Evolutionary conservation across 257 asterid genomes (phyloP).

Genomic region (Fraxinus pennsylvanica): DNA sequence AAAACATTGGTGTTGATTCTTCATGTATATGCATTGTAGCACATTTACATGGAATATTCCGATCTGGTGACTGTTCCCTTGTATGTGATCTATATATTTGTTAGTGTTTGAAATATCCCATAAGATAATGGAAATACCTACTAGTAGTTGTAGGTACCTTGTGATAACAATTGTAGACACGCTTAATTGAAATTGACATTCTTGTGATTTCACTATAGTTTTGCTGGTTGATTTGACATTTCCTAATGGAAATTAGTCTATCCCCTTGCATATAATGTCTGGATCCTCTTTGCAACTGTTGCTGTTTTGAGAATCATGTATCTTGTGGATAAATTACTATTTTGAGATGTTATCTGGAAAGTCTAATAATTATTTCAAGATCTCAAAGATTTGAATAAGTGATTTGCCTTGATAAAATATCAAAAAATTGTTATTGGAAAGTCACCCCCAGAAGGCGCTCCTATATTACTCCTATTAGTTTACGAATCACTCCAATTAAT

Average conservation of each 20-base stretch:
- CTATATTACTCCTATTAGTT: background rate
- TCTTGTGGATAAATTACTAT: background rate
- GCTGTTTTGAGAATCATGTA: background rate
- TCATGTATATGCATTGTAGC: background rate
- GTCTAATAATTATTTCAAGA: background rate
- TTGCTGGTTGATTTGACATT: background rate
- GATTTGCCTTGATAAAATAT: background rate
- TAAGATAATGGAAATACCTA: background rate
- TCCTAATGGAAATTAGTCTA: background rate
- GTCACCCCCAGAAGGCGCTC: background rate
- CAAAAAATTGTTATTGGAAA: background rate
- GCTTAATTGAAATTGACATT: background rate
- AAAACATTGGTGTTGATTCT: background rate
- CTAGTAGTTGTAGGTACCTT: background rate
- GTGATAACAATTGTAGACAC: background rate
- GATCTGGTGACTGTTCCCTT: background rate
- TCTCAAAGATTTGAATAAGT: background rate
- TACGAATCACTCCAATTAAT: background rate
- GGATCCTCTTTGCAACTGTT: background rate
- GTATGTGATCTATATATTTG: background rate
- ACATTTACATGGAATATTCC: background rate
- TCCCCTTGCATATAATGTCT: slow-evolving; percentile 8
- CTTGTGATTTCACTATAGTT: background rate
- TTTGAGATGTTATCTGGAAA: background rate
- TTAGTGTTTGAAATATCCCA: background rate